Evolutionary conservation across 2,329 filamentous ascomycete species (phyloP).

Genomic region (Penicillium sp.): DNA sequence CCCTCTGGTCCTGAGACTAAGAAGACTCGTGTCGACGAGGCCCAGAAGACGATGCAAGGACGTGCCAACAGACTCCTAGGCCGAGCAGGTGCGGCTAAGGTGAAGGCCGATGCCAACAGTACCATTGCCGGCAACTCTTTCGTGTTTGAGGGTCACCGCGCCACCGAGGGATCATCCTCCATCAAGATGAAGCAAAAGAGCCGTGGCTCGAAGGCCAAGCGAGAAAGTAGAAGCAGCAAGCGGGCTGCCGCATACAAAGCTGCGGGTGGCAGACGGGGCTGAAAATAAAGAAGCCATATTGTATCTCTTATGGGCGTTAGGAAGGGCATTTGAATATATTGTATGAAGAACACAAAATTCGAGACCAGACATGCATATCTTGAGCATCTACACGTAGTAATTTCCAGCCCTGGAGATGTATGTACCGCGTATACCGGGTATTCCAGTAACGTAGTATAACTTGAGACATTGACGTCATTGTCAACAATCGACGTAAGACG

Average conservation of each 20-base stretch:
- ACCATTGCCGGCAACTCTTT: slow-evolving; percentile 36
- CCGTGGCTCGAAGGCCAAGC: slow-evolving; percentile 43
- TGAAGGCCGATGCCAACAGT: slow-evolving; percentile 31
- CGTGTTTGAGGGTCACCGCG: slow-evolving; percentile 49
- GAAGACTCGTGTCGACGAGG: slow-evolving; percentile 27
- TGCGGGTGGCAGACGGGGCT: slow-evolving; percentile 35
- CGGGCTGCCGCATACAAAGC: slow-evolving; percentile 46
- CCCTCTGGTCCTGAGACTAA: slow-evolving; percentile 14
- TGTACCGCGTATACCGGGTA: neutral
- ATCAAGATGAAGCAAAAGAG: slow-evolving; percentile 42
- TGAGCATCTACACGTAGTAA: neutral
- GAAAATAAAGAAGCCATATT: slow-evolving; percentile 11
- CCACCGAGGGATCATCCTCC: slow-evolving; percentile 34
- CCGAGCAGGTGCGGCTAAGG: slow-evolving; percentile 39
- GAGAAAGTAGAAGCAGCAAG: slow-evolving; percentile 43
- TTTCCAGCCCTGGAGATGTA: neutral
- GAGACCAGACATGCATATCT: neutral
- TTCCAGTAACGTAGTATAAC: too few relatives aligned
- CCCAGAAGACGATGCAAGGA: slow-evolving; percentile 40
- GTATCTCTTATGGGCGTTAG: slow-evolving; percentile 24
- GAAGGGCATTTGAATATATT: slow-evolving; percentile 22
- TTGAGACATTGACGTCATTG: slow-evolving; percentile 3
- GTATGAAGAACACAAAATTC: slow-evolving; percentile 2
- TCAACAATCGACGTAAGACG: neutral
- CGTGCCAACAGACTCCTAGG: slow-evolving; percentile 42